A percentile compares a stretch with the other conserved stretches of the same genome.
Conservation (phyloP, 306 rosid species). For the Cyamopsis tetragonoloba region DNA sequence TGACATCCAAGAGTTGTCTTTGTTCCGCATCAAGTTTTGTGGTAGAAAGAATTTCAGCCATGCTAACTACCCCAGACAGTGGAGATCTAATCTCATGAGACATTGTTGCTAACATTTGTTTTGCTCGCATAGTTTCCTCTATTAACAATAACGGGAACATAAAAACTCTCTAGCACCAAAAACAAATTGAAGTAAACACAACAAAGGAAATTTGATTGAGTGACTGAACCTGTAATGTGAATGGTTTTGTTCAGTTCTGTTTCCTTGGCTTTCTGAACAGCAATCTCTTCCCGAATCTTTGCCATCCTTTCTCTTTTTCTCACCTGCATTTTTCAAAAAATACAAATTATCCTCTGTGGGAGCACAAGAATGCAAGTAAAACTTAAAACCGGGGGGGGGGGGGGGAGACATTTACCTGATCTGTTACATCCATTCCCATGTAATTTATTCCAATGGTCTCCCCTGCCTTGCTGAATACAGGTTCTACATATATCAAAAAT, state of each 20-base stretch:
- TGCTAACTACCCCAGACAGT: constrained; percentile 86
- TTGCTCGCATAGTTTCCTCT: constrained; percentile 98
- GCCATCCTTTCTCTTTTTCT: constrained; percentile 94
- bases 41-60: constrained; percentile 87
- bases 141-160: constrained; percentile 2
- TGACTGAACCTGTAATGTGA: constrained; percentile 75
- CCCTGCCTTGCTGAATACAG: constrained; percentile 88
- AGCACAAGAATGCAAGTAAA: neutral
- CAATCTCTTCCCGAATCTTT: constrained; percentile 79
- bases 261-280: constrained; percentile 93
- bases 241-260: constrained; percentile 88
- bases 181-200: constrained; percentile 10
- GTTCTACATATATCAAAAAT: constrained; percentile 86
- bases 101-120: constrained; percentile 97
- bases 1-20: constrained; percentile 72
- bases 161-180: constrained; percentile 11
- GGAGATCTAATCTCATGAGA: constrained; percentile 97
- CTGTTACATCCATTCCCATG: constrained; percentile 97
- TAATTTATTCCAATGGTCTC: constrained; percentile 88
- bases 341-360: neutral
- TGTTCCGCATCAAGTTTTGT: constrained; percentile 83
- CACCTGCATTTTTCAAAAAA: constrained; percentile 45
- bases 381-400: too few species aligned
- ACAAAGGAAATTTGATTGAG: constrained; percentile 1
- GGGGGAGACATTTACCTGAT: constrained; percentile 76